Conservation (phyloP, 441 rosid species). For the Pelargonium citronellum region DNA sequence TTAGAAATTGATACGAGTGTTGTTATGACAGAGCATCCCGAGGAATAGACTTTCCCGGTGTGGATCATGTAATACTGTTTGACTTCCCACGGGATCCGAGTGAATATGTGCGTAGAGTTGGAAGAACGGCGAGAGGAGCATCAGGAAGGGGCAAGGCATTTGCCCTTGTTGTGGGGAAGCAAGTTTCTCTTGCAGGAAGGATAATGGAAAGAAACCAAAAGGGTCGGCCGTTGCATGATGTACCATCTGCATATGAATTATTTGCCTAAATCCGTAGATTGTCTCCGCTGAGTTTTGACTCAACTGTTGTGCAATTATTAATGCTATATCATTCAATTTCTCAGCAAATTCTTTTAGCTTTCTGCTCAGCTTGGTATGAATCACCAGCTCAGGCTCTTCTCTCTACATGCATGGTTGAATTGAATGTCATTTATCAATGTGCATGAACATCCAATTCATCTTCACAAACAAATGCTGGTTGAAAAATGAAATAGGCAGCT, state of each 20-base stretch:
- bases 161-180: conserved; percentile 84
- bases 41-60: conserved; percentile 76
- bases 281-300: too few species aligned
- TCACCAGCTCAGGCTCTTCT: too few species aligned
- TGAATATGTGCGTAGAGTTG: conserved; percentile 88
- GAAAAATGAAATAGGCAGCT: too few species aligned
- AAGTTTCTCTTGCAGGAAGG: conserved; percentile 63
- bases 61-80: conserved; percentile 79
- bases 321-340: too few species aligned
- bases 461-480: too few species aligned
- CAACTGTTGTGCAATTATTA: background rate
- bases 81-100: conserved; percentile 95
- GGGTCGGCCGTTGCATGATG: conserved; percentile 85
- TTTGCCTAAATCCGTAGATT: background rate
- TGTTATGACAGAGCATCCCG: conserved; percentile 68
- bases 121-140: conserved; percentile 94
- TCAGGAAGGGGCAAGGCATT: conserved; percentile 76
- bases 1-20: too few species aligned
- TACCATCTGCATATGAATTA: conserved; percentile 66
- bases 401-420: too few species aligned
- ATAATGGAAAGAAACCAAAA: conserved; percentile 67
- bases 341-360: too few species aligned
- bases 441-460: too few species aligned
- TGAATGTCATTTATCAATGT: too few species aligned
- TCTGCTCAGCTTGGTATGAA: too few species aligned